Percentiles rank a stretch among this genome's conserved stretches.
phyloP scores from a whole-genome alignment of 768 basidiomycete genomes.

The Termitomyces heimii region DNA sequence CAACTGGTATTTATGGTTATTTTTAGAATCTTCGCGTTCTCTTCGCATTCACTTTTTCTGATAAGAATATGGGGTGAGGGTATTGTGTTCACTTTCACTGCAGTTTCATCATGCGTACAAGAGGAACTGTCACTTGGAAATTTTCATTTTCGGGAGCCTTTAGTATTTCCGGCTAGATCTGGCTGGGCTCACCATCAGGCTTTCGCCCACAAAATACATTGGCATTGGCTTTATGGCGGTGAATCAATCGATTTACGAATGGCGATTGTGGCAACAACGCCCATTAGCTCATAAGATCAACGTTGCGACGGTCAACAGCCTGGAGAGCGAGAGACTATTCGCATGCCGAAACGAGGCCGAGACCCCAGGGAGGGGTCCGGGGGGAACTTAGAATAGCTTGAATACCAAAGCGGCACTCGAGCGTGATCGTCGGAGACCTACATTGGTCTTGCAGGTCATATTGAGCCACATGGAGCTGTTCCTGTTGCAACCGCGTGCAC shows the following conservation, averaged over 20 bases:
- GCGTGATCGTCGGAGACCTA: not conserved
- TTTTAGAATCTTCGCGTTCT: no score
- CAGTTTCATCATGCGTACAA: conserved; percentile 61
- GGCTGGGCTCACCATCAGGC: not conserved
- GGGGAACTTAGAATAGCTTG: no score
- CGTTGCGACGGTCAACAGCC: conserved; percentile 43
- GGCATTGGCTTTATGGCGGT: conserved; percentile 11
- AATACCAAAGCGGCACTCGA: not conserved
- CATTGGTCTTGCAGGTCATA: not conserved
- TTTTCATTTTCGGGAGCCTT: conserved; percentile 52
- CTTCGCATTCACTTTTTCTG: no score
- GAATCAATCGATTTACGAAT: no score
- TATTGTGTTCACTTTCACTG: conserved; percentile 47
- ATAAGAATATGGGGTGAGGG: no score
- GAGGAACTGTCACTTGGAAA: conserved; percentile 43
- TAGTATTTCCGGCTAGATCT: conserved; percentile 22
- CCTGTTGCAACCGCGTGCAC: no score
- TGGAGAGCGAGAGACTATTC: conserved; percentile 31
- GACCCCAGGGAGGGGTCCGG: not conserved
- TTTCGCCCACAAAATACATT: conserved; percentile 37
- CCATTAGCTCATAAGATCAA: conserved; percentile 39
- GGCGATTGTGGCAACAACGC: conserved; percentile 9
- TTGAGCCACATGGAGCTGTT: not conserved
- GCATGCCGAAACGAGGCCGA: not conserved
- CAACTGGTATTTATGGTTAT: no score